Conservation (phyloP, 495 filamentous ascomycete genomes). For the Saxophila tyrrhenica region DNA sequence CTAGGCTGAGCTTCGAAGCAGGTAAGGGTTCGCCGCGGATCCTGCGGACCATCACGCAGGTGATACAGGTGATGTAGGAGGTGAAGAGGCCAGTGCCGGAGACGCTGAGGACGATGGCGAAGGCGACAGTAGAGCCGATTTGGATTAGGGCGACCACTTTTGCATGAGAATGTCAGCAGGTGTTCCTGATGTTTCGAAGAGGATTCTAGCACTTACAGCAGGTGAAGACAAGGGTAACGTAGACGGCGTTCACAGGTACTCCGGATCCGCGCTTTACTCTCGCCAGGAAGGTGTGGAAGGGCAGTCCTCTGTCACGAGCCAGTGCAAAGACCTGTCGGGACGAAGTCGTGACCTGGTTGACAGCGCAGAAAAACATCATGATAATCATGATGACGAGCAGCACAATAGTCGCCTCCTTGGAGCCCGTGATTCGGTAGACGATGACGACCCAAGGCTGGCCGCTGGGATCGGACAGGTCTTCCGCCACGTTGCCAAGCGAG, state of each 20-base stretch:
- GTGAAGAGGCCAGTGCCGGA: constrained; percentile 34
- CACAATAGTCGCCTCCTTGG: background rate
- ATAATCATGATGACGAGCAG: background rate
- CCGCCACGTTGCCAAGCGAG: constrained; percentile 6
- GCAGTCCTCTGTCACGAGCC: constrained; percentile 38
- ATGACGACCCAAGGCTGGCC: background rate
- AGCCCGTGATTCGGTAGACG: background rate
- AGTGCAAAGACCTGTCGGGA: constrained; percentile 52
- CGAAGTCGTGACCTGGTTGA: constrained; percentile 8
- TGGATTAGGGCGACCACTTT: constrained; percentile 24
- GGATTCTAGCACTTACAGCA: too few species aligned
- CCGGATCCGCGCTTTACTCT: constrained; percentile 13
- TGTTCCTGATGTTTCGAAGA: background rate
- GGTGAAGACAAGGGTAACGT: constrained; percentile 27
- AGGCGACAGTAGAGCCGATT: constrained; percentile 36
- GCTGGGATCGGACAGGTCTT: constrained; percentile 1
- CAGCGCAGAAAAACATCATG: constrained; percentile 3
- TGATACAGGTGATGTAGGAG: constrained; percentile 42
- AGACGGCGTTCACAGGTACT: constrained; percentile 20
- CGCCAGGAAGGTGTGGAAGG: constrained; percentile 41
- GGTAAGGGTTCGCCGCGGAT: constrained; percentile 30
- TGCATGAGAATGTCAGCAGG: background rate
- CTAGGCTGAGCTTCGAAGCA: constrained; percentile 39
- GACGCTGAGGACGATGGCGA: constrained; percentile 40
- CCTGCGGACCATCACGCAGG: constrained; percentile 34